Percentiles rank a stretch among this genome's conserved stretches.
Conservation (phyloP, 345 rosid species). For the Erysimum cheiranthoides region DNA sequence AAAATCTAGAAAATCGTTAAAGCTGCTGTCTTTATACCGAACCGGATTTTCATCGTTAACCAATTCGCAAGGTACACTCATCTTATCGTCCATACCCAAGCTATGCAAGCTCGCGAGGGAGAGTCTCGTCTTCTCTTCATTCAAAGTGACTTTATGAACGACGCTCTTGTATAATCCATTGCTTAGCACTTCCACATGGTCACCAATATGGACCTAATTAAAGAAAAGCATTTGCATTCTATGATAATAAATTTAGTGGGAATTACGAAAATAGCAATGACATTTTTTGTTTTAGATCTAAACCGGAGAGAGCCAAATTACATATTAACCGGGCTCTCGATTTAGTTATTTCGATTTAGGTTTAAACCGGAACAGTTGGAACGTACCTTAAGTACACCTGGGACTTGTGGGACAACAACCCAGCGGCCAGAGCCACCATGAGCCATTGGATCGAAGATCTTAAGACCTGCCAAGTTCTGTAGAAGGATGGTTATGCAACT, state of each 20-base stretch:
- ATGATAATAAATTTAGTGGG: no score
- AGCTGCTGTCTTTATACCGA: conserved; percentile 61
- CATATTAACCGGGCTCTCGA: background rate
- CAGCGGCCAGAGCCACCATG: conserved; percentile 47
- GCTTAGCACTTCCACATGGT: conserved; percentile 74
- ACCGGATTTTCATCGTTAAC: conserved; percentile 53
- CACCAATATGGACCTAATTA: conserved; percentile 62
- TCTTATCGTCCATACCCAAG: conserved; percentile 65
- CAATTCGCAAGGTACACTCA: conserved; percentile 60
- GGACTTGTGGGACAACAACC: conserved; percentile 52
- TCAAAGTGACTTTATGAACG: conserved; percentile 57
- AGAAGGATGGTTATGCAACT: conserved; percentile 62
- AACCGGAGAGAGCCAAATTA: background rate
- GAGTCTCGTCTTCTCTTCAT: conserved; percentile 50
- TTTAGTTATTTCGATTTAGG: background rate
- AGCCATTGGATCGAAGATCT: conserved; percentile 50
- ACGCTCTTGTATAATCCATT: conserved; percentile 69
- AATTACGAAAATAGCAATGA: background rate
- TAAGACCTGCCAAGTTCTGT: conserved; percentile 63
- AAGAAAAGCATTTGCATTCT: background rate
- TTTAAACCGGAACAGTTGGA: background rate
- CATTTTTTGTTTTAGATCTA: background rate
- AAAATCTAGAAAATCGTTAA: conserved; percentile 65
- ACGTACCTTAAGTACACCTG: conserved; percentile 58
- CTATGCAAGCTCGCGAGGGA: conserved; percentile 76